Evolutionary conservation across 75 land plant genomes (phyloP).

Genomic region (Picea glauca): DNA sequence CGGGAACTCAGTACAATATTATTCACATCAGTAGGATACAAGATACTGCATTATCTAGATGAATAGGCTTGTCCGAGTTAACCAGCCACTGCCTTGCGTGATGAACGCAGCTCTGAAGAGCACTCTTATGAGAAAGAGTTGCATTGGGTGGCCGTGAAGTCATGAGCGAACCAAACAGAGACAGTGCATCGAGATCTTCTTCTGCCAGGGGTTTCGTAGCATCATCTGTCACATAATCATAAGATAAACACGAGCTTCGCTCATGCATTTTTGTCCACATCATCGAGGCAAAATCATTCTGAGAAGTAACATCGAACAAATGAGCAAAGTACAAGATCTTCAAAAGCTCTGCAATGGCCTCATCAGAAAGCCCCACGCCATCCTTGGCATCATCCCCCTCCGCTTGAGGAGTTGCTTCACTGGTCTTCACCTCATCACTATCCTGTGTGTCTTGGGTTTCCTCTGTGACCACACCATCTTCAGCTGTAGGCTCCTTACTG

Average conservation of each 20-base stretch:
- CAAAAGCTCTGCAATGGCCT: slow-evolving; percentile 54
- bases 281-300: slow-evolving; percentile 67
- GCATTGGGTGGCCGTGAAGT: slow-evolving; percentile 57
- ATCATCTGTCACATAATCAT: slow-evolving; percentile 94
- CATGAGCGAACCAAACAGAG: slow-evolving; percentile 46
- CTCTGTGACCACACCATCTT: neutral
- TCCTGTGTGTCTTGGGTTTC: slow-evolving; percentile 14
- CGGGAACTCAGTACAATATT: neutral
- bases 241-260: slow-evolving; percentile 81
- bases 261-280: slow-evolving; percentile 76
- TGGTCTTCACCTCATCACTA: slow-evolving; percentile 13
- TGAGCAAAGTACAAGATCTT: slow-evolving; percentile 71
- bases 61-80: slow-evolving; percentile 47
- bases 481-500: slow-evolving; percentile 12
- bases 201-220: slow-evolving; percentile 66
- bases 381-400: slow-evolving; percentile 16
- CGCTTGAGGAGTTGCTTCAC: neutral
- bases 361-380: slow-evolving; percentile 11
- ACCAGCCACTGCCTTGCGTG: slow-evolving; percentile 71
- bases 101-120: slow-evolving; percentile 57
- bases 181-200: slow-evolving; percentile 62
- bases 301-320: slow-evolving; percentile 76
- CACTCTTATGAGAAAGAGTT: slow-evolving; percentile 63
- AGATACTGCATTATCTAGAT: slow-evolving; percentile 31
- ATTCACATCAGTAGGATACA: slow-evolving; percentile 40